Evolutionary conservation across 2,329 filamentous ascomycete genomes (phyloP).

Genomic region (Diplodia mutila): DNA sequence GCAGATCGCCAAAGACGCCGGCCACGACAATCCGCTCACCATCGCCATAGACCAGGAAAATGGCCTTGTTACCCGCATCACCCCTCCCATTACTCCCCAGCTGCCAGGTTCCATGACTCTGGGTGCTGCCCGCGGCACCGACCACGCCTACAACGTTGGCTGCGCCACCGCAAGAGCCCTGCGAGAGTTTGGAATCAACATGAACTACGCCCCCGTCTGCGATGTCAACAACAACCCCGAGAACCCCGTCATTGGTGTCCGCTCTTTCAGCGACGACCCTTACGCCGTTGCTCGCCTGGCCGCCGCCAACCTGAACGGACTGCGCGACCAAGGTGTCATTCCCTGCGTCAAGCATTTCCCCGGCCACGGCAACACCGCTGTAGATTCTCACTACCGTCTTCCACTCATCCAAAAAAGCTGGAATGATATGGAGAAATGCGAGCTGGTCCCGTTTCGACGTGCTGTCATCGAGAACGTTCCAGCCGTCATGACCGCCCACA

Average conservation of each 20-base stretch:
- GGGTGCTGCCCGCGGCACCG: not conserved
- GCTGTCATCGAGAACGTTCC: not conserved
- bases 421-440: conserved; percentile 19
- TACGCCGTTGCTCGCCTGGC: not conserved
- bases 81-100: conserved; percentile 13
- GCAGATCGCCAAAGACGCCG: conserved; percentile 8
- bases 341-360: conserved; percentile 25
- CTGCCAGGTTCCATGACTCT: conserved; percentile 21
- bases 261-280: conserved; percentile 24
- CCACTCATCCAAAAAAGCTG: conserved; percentile 17
- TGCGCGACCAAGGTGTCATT: conserved; percentile 17
- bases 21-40: conserved; percentile 13
- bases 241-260: conserved; percentile 24
- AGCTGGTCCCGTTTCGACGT: conserved; percentile 7
- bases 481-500: conserved; percentile 21
- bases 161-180: not conserved
- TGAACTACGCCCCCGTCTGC: conserved; percentile 24
- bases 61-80: conserved; percentile 23
- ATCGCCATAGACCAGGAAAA: conserved; percentile 25
- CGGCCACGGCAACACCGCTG: conserved; percentile 22
- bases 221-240: conserved; percentile 25
- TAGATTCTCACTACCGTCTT: conserved; percentile 22
- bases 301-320: not conserved
- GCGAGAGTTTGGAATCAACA: conserved; percentile 20
- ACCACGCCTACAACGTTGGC: conserved; percentile 1